Conservation (phyloP, 371 early-diverging fungal species). For the Thermomucor indicae-seudaticae region DNA sequence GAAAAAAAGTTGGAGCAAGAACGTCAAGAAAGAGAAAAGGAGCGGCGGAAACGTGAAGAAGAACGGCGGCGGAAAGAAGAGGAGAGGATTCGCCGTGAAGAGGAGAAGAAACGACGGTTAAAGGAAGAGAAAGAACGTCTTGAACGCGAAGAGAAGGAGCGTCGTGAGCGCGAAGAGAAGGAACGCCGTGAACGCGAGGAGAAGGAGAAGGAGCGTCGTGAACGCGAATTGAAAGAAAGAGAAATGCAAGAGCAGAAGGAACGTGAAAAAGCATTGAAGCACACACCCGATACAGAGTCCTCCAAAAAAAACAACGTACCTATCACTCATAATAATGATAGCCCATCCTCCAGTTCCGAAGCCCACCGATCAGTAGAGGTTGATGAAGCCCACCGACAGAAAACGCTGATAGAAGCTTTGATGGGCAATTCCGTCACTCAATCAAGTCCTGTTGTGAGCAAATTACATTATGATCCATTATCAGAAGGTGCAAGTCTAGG, state of each 20-base stretch:
- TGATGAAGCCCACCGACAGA: not conserved
- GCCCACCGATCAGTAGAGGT: constrained; percentile 19
- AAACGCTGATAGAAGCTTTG: constrained; percentile 11
- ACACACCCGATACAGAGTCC: no score
- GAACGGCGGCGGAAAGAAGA: constrained; percentile 49
- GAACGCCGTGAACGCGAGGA: constrained; percentile 47
- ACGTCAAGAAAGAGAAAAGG: constrained; percentile 48
- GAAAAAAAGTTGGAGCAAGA: constrained; percentile 30
- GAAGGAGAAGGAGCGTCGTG: no score
- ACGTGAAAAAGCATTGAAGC: no score
- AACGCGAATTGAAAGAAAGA: constrained; percentile 30
- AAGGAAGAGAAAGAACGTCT: constrained; percentile 53
- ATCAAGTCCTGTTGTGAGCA: not conserved
- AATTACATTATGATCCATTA: not conserved
- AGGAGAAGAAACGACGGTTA: constrained; percentile 45
- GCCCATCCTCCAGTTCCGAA: no score
- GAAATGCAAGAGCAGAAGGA: no score
- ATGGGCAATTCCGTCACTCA: constrained; percentile 2
- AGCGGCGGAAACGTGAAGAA: constrained; percentile 48
- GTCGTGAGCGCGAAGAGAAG: constrained; percentile 51
- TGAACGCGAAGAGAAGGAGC: constrained; percentile 47
- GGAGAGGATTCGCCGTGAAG: constrained; percentile 48
- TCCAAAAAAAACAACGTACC: no score
- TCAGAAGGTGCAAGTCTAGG: no score
- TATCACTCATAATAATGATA: no score